Evolutionary conservation across 305 asterid species (phyloP), one percentile per base, ranked within the genome.

Genomic region (Caryopteris hybrid): DNA sequence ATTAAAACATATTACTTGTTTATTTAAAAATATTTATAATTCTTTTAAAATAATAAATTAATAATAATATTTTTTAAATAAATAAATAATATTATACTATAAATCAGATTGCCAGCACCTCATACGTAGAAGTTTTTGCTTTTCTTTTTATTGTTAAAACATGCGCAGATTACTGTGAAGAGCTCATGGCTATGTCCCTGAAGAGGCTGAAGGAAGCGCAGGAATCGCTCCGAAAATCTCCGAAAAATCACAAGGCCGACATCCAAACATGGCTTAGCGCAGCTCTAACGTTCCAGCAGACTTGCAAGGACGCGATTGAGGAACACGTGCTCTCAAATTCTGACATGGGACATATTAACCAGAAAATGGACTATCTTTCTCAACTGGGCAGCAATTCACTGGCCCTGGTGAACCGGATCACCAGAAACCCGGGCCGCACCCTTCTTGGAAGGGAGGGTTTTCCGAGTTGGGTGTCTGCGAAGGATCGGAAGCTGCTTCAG

Each of bases 181-280:
- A 80, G 9, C 80, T 89, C 2, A 71, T 82, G 80, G 46, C 46
- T 41, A 84, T 85, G 94, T 77, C 91, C 0, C n/a, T 36, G 10
- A 80, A 68, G 23, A 71, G 83, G 23, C 84, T 84, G 12, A 74
- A 77, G 8, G 85, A 85, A 48, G 94, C 91, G 18, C 52, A 73
- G 38, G 76, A 55, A 11, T 88, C 85, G 0, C 65, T 89, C 0
- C 79, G 77, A 17, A 50, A 51, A 69, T 84, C 85, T 1, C 91
- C 94, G 12, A 36, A 9, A 54, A 79, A 78, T n/a, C 43, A 81
- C 74, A 89, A 86, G 34, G 66, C 27, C 10, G 90, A 89, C 60
- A 83, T 89, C 47, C 94, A 84, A 45, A 85, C 94, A 36, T 89
- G 90, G 91, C 76, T 89, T 0, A 86, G 96, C 56, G 91, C 94